These are phyloP conservation scores for Plenodomus biglobosus DNA, from an alignment of 2,329 filamentous ascomycete genomes.

Conservation along the genomic window DNA sequence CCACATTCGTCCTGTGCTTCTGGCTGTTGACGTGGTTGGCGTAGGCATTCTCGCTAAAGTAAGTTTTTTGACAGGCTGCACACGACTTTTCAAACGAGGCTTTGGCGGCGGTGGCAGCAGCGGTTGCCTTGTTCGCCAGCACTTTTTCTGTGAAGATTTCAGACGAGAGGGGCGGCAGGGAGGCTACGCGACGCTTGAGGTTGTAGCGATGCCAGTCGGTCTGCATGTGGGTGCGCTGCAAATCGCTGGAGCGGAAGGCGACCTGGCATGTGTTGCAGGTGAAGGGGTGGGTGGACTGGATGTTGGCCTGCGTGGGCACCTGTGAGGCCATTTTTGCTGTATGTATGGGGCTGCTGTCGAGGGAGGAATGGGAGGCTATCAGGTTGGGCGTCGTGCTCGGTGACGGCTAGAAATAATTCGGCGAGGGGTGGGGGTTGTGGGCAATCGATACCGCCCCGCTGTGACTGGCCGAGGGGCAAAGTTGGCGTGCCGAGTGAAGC, in stretches of 20 bases:
- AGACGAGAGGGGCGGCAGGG: constrained; percentile 84
- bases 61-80: constrained; percentile 82
- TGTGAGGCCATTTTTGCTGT: constrained; percentile 39
- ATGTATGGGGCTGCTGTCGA: constrained; percentile 1
- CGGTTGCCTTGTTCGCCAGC: constrained; percentile 81
- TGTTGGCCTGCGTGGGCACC: constrained; percentile 37
- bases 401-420: constrained; percentile 21
- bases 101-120: constrained; percentile 81
- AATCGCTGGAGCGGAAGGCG: constrained; percentile 89
- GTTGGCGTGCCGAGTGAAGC: constrained; percentile 4
- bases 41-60: constrained; percentile 95
- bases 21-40: constrained; percentile 88
- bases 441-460: constrained; percentile 15
- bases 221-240: constrained; percentile 95
- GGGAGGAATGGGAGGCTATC: constrained; percentile 3
- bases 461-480: constrained; percentile 32
- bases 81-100: constrained; percentile 86
- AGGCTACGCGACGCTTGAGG: constrained; percentile 89
- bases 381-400: constrained; percentile 2
- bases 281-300: constrained; percentile 69
- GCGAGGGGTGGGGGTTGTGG: constrained; percentile 31
- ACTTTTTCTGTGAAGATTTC: constrained; percentile 97
- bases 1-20: constrained; percentile 77
- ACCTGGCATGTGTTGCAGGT: constrained; percentile 99
- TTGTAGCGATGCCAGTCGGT: constrained; percentile 99